Conservation (phyloP, 106 monocot species). For the Dendrobium nobile region DNA sequence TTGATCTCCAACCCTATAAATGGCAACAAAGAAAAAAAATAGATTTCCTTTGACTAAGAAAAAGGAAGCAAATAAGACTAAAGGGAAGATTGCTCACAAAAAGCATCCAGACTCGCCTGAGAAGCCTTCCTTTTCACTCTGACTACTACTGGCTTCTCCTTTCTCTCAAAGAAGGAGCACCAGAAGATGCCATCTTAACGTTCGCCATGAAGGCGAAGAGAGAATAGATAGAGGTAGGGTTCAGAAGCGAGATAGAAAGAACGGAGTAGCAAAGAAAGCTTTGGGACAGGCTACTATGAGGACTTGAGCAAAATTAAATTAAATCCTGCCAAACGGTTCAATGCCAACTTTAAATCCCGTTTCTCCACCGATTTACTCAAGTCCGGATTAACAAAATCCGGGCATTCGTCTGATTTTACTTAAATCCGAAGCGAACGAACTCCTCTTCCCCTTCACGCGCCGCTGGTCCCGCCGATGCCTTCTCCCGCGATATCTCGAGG, state of each 20-base stretch:
- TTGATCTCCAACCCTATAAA: conserved; percentile 65
- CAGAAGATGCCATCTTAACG: conserved; percentile 4
- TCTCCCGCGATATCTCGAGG: no score
- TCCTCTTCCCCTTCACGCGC: no score
- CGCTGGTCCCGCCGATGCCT: no score
- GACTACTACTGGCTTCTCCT: conserved; percentile 56
- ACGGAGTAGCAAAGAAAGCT: not conserved
- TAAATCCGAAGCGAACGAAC: no score
- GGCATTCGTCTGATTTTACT: no score
- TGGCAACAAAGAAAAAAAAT: not conserved
- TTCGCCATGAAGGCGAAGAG: not conserved
- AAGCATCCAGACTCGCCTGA: conserved; percentile 48
- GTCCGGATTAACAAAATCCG: no score
- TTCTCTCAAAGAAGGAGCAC: conserved; percentile 6
- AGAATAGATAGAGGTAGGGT: not conserved
- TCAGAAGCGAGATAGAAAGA: not conserved
- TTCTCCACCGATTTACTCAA: no score
- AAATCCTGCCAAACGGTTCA: no score
- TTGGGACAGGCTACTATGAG: no score
- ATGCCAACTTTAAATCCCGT: no score
- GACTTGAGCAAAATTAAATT: no score
- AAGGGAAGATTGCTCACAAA: conserved; percentile 36
- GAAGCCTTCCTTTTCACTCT: conserved; percentile 64
- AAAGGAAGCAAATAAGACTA: not conserved
- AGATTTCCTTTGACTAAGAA: not conserved